Conservation (phyloP, 129 eudicot genomes). For the Centaurea solstitialis region DNA sequence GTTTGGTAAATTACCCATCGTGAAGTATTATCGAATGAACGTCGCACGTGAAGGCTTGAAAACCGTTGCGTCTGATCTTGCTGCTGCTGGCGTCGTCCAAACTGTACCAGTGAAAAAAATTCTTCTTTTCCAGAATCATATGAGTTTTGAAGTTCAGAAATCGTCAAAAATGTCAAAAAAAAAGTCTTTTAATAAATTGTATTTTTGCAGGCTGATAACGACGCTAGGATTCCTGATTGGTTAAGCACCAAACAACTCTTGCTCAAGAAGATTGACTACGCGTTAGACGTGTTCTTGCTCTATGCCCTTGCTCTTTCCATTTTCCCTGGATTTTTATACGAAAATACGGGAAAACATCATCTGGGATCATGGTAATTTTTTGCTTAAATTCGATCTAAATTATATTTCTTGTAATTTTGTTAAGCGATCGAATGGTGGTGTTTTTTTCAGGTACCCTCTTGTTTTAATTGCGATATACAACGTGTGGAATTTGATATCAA, state of each 20-base stretch:
- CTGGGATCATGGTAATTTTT: slow-evolving; percentile 69
- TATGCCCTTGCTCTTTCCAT: slow-evolving; percentile 70
- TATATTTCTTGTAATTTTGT: not conserved
- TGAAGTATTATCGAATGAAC: slow-evolving; percentile 63
- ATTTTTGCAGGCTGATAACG: slow-evolving; percentile 37
- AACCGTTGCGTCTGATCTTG: slow-evolving; percentile 74
- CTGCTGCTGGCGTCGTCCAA: slow-evolving; percentile 76
- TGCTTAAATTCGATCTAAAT: not conserved
- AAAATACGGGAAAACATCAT: slow-evolving; percentile 64
- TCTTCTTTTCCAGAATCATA: not conserved
- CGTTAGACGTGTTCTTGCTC: slow-evolving; percentile 54
- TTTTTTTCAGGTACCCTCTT: slow-evolving; percentile 54
- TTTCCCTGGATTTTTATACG: slow-evolving; percentile 74
- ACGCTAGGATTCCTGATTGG: slow-evolving; percentile 31
- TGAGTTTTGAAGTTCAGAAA: not conserved
- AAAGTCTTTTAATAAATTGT: not conserved
- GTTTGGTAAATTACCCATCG: slow-evolving; percentile 62
- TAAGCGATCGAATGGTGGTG: not conserved
- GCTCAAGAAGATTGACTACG: slow-evolving; percentile 62
- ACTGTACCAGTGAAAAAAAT: slow-evolving; percentile 10
- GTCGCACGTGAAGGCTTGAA: slow-evolving; percentile 70
- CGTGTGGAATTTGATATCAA: slow-evolving; percentile 50
- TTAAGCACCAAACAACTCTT: slow-evolving; percentile 51
- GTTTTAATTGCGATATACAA: slow-evolving; percentile 73
- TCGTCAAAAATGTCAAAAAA: not conserved